Percentiles rank a stretch among this genome's conserved stretches.
Evolutionary conservation across 306 rosid species (phyloP).

Genomic region (Rubus idaeus): DNA sequence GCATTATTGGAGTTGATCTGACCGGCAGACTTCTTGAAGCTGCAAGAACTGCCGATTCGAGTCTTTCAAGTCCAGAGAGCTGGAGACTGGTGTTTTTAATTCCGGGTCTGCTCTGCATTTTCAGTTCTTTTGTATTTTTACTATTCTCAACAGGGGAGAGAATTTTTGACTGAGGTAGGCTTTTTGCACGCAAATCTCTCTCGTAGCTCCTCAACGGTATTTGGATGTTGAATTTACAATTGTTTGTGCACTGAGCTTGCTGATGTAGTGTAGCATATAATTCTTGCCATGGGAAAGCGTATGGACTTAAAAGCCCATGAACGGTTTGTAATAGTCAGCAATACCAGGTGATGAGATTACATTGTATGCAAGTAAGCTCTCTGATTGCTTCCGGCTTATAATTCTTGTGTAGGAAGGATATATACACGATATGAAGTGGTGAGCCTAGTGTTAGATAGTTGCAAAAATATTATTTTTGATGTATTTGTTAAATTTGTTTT

Average conservation of each 20-base stretch:
- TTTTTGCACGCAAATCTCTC: neutral
- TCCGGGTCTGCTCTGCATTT: conserved; percentile 81
- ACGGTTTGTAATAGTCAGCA: neutral
- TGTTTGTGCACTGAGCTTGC: conserved; percentile 1
- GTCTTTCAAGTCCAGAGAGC: conserved; percentile 84
- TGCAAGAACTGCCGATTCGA: conserved; percentile 61
- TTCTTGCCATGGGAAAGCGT: neutral
- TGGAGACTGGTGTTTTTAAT: conserved; percentile 81
- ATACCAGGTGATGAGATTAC: neutral
- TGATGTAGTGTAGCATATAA: conserved; percentile 16
- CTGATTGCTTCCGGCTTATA: conserved; percentile 1
- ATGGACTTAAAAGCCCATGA: conserved; percentile 2
- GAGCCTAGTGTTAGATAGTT: neutral
- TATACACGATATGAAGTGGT: conserved; percentile 1
- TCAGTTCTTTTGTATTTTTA: conserved; percentile 71
- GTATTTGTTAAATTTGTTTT: conserved; percentile 1
- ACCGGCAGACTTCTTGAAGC: conserved; percentile 93
- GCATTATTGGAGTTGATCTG: conserved; percentile 84
- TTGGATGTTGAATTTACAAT: neutral
- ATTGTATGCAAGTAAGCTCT: neutral
- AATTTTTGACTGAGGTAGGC: conserved; percentile 70
- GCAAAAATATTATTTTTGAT: neutral
- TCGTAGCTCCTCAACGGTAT: neutral
- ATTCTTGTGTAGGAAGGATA: conserved; percentile 8
- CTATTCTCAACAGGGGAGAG: conserved; percentile 92